Base-by-base conservation (phyloP, 2,329 filamentous ascomycete species). In the Westerdykella sp. region DNA sequence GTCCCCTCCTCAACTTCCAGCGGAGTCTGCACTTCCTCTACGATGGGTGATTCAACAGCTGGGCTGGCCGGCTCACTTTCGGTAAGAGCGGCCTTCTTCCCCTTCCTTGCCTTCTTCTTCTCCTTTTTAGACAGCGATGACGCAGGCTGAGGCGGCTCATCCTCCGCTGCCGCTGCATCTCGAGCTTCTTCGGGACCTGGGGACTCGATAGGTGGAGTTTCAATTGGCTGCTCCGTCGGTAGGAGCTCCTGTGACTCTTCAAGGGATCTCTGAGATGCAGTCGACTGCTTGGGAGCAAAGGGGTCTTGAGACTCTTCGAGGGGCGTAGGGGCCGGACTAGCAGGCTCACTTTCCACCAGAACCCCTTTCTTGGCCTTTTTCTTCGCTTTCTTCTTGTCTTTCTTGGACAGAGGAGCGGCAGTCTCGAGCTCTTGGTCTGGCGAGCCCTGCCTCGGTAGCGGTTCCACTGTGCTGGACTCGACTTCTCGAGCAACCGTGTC, bases 101-200 rank as follows among this genome's bases (percentile, higher is more conserved):
- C 37, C 38, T 49, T 47, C 37, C 45, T 47, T n/a, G 21, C 34
- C 23, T 47, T 46, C 37, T 49, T 46, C 37, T 46, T 43, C 16
- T 41, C 45, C 23, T 48, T 50, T 43, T 48, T 52, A 12, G 49
- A 46, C 12, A 43, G 6, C 14, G 40, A 31, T 13, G 37, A 34
- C 6, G 40, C 42, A 6, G 22, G n/a, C n/a, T 6, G 3, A 15
- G 36, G 32, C 6, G 15, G 10, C 7, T 35, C 32, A 15, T 35
- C n/a, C 3, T 14, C n/a, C 32, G 9, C n/a, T 15, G 32, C 16
- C 12, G 3, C 10, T 3, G 16, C 9, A 5, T 12, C 25, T 28
- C 11, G 25, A 28, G 25, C 9, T 12, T 28, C 25, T 28, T 28
- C 25, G 9, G 4, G 9, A 7, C 3, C 25, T 12, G 4, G 25